These are phyloP conservation scores for Pseudoperonospora humuli DNA, from an alignment of 352 stramenopile species.

Conservation along the genomic window DNA sequence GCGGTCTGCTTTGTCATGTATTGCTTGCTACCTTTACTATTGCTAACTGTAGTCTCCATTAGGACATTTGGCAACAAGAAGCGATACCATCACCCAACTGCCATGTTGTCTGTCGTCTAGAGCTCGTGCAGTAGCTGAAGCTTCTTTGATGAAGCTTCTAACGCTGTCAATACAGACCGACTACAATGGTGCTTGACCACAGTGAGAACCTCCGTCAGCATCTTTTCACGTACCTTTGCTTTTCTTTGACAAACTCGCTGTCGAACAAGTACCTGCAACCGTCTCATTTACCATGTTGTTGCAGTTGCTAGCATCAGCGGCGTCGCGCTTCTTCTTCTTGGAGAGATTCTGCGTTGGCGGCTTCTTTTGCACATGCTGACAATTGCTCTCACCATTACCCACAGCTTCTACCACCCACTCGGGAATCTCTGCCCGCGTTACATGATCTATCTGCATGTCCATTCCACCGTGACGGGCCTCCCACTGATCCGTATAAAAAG, in stretches of 20 bases:
- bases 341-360: constrained; percentile 6
- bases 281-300: not conserved
- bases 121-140: not conserved
- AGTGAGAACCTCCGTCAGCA: constrained; percentile 11
- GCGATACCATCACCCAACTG: not conserved
- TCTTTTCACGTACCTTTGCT: constrained; percentile 34
- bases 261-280: not conserved
- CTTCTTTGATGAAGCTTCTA: not conserved
- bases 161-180: constrained; percentile 2
- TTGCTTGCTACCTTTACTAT: not conserved
- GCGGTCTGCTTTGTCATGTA: not conserved
- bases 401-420: constrained; percentile 54
- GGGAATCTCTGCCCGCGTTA: constrained; percentile 43
- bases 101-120: not conserved
- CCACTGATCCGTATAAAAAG: constrained; percentile 70
- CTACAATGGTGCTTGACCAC: not conserved
- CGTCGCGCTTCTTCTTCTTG: constrained; percentile 28
- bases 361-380: constrained; percentile 23
- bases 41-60: not conserved
- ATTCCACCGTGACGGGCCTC: constrained; percentile 60
- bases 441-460: constrained; percentile 76
- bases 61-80: not conserved
- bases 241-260: constrained; percentile 21
- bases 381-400: constrained; percentile 15
- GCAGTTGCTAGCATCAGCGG: constrained; percentile 5